phyloP scores from a whole-genome alignment of 306 rosid genomes.

The Dryas alaskensis region DNA sequence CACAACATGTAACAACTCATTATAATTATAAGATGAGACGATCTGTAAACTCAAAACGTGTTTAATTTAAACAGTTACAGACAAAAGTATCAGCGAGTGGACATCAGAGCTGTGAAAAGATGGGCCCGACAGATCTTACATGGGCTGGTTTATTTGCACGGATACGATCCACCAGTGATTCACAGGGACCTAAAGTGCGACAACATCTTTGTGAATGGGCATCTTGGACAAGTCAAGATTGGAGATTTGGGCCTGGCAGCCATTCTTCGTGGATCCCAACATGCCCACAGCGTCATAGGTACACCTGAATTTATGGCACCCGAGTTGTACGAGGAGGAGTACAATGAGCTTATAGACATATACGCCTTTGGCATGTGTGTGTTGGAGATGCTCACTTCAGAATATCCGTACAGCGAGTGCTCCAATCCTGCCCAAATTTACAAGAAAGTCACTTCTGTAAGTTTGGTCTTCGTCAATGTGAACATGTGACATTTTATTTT shows the following conservation, averaged over 20 bases:
- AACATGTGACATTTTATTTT: not conserved
- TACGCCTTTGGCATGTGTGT: conserved; percentile 93
- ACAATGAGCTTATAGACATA: conserved; percentile 74
- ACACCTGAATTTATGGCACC: conserved; percentile 99
- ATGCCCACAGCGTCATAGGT: conserved; percentile 89
- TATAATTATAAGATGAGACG: not conserved
- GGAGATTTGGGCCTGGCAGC: conserved; percentile 93
- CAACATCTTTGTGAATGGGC: conserved; percentile 86
- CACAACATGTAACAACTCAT: not conserved
- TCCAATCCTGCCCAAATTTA: conserved; percentile 94
- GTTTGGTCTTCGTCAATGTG: conserved; percentile 2
- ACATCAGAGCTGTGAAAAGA: conserved; percentile 60
- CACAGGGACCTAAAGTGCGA: conserved; percentile 94
- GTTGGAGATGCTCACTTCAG: conserved; percentile 81
- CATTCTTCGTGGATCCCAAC: conserved; percentile 61
- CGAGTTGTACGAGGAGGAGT: conserved; percentile 86
- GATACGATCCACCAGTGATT: conserved; percentile 70
- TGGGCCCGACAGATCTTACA: conserved; percentile 74
- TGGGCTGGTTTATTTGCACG: conserved; percentile 73
- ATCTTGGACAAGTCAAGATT: conserved; percentile 77
- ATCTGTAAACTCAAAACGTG: not conserved
- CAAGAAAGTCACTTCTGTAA: conserved; percentile 85
- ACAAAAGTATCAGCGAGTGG: conserved; percentile 50
- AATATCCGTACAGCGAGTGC: conserved; percentile 83
- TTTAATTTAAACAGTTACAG: conserved; percentile 49